A percentile compares a stretch with the other conserved stretches of the same genome.
Conservation (phyloP, 139 green algal species). For the Chlorella sorokiniana region DNA sequence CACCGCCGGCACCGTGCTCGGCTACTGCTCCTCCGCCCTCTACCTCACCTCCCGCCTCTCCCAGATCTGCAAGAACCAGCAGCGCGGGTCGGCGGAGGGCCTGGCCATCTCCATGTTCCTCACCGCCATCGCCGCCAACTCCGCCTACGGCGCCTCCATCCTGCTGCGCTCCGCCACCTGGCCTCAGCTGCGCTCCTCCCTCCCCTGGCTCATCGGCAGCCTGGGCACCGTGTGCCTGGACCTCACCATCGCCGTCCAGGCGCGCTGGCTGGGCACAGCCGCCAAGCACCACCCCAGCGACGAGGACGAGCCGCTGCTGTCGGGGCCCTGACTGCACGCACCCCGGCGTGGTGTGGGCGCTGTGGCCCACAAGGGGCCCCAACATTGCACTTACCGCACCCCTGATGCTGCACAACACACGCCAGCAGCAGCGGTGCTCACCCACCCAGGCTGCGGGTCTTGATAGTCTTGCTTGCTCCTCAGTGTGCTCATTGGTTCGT, state of each 20-base stretch:
- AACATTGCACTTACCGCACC: too few relatives aligned
- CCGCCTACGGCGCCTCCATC: constrained; percentile 78
- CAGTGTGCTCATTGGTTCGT: too few relatives aligned
- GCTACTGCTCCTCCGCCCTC: constrained; percentile 66
- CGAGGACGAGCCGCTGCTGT: constrained; percentile 38
- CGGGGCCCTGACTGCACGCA: too few relatives aligned
- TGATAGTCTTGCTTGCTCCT: too few relatives aligned
- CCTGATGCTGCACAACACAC: too few relatives aligned
- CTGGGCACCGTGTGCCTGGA: constrained; percentile 88
- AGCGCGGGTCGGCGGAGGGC: constrained; percentile 67
- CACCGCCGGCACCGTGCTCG: constrained; percentile 53
- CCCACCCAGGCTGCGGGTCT: too few relatives aligned
- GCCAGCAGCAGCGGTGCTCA: too few relatives aligned
- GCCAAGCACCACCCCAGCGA: constrained; percentile 27
- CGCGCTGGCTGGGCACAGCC: background rate
- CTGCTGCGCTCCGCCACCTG: constrained; percentile 62
- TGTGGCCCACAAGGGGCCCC: too few relatives aligned
- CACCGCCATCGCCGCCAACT: constrained; percentile 78
- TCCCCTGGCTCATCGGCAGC: constrained; percentile 84
- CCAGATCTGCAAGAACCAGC: constrained; percentile 85
- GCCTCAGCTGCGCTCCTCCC: constrained; percentile 60
- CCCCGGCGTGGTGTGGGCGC: too few relatives aligned
- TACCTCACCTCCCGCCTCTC: constrained; percentile 81
- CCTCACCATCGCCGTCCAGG: constrained; percentile 73
- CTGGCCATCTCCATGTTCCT: constrained; percentile 83